A percentile compares a stretch with the other conserved stretches of the same genome.
Conservation (phyloP, 2,329 filamentous ascomycete genomes). For the Purpureocillium takamizusanense region DNA sequence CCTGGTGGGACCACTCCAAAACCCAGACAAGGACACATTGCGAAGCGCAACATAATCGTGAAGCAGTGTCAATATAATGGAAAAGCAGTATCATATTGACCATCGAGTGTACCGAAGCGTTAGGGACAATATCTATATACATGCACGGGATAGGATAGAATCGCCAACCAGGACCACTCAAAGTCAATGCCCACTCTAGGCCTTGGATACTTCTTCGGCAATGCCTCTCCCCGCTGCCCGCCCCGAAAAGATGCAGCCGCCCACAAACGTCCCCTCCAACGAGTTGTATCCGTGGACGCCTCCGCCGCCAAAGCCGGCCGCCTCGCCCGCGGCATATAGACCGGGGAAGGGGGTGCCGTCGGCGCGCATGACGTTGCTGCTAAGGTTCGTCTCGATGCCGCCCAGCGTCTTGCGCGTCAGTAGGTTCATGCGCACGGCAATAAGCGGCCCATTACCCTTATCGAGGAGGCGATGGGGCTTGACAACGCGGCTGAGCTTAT, state of each 20-base stretch:
- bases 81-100: too few relatives aligned
- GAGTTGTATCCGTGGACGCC: constrained; percentile 55
- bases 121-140: too few relatives aligned
- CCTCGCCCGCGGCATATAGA: constrained; percentile 51
- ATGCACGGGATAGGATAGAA: too few relatives aligned
- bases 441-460: constrained; percentile 44
- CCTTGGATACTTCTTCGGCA: constrained; percentile 30
- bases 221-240: constrained; percentile 46
- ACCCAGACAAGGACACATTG: too few relatives aligned
- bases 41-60: too few relatives aligned
- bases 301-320: constrained; percentile 51
- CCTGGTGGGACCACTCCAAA: too few relatives aligned
- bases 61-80: too few relatives aligned
- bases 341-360: constrained; percentile 40
- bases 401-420: constrained; percentile 53
- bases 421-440: constrained; percentile 52
- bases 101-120: too few relatives aligned
- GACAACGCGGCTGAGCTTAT: constrained; percentile 40
- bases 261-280: constrained; percentile 53
- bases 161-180: too few relatives aligned
- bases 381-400: constrained; percentile 49
- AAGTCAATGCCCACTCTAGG: too few relatives aligned
- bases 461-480: constrained; percentile 45
- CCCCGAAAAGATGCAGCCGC: constrained; percentile 55
- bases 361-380: constrained; percentile 44